A percentile compares a stretch with the other conserved stretches of the same genome.
Evolutionary conservation across 2,329 filamentous ascomycete genomes (phyloP).

Genomic region (Diaporthe sp.): DNA sequence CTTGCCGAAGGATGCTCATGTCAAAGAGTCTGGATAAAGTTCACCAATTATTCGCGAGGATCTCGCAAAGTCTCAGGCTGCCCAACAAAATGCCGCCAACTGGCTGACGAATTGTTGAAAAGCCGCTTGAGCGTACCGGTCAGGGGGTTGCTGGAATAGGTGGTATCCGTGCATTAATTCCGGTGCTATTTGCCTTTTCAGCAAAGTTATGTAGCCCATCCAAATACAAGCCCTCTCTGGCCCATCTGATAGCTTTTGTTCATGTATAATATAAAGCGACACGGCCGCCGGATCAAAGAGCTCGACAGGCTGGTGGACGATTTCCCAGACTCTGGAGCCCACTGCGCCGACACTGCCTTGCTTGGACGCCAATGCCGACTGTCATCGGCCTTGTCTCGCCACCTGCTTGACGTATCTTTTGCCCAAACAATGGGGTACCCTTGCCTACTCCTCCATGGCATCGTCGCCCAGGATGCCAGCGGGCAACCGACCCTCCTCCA

Average conservation of each 20-base stretch:
- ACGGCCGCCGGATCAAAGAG: background rate
- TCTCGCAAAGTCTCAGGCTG: too few relatives aligned
- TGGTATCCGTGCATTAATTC: slow-evolving; percentile 4
- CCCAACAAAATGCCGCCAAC: background rate
- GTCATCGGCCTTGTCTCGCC: background rate
- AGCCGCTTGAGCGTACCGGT: background rate
- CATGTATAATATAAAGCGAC: background rate
- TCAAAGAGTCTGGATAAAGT: background rate
- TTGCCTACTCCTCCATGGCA: slow-evolving; percentile 74
- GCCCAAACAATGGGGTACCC: slow-evolving; percentile 66
- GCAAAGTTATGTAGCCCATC: background rate
- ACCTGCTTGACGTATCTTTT: slow-evolving; percentile 46
- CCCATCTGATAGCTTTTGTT: background rate
- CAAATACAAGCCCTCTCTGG: slow-evolving; percentile 15
- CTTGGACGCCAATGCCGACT: background rate
- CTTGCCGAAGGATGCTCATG: background rate
- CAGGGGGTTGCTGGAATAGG: background rate
- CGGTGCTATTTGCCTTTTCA: background rate
- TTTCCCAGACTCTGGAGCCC: background rate
- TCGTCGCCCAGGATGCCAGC: slow-evolving; percentile 70
- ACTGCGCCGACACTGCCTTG: background rate
- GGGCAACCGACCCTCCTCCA: slow-evolving; percentile 90
- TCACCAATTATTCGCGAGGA: background rate
- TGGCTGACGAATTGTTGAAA: background rate
- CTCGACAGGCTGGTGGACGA: background rate